These are phyloP conservation scores for Cercospora beticola DNA, from an alignment of 2,329 filamentous ascomycete genomes.

Conservation along the genomic window DNA sequence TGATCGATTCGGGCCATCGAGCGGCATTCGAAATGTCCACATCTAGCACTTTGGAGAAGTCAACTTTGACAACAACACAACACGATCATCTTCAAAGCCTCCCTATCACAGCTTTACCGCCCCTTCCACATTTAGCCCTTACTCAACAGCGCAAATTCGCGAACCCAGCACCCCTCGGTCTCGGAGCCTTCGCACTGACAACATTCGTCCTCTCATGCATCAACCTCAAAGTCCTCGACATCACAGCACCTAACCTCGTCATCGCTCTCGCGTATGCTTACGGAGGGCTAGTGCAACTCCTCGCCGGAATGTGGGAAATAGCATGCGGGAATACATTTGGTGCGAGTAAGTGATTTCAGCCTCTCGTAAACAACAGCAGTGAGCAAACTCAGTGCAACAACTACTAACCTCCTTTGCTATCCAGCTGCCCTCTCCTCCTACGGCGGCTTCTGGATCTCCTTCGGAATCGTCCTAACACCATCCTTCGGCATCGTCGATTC, in stretches of 20 bases:
- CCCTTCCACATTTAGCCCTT: not conserved
- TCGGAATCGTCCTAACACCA: constrained; percentile 16
- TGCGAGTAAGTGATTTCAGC: not conserved
- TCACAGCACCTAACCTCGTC: constrained; percentile 64
- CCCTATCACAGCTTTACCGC: not conserved
- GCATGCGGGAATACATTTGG: constrained; percentile 81
- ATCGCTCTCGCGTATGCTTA: constrained; percentile 71
- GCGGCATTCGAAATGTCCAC: not conserved
- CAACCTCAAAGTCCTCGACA: constrained; percentile 65
- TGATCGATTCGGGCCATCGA: not conserved
- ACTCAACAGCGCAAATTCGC: constrained; percentile 55
- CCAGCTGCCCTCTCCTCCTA: constrained; percentile 68
- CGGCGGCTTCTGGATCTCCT: constrained; percentile 53
- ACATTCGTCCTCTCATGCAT: constrained; percentile 76
- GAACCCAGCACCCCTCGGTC: constrained; percentile 76
- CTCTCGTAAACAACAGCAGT: not conserved
- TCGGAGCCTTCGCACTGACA: constrained; percentile 76
- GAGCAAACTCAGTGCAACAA: not conserved
- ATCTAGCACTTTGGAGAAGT: not conserved
- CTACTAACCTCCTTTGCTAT: too few species aligned
- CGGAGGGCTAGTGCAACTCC: constrained; percentile 74
- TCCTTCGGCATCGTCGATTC: constrained; percentile 15
- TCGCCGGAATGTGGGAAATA: constrained; percentile 91
- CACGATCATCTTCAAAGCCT: not conserved
- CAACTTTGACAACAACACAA: not conserved